phyloP scores from a whole-genome alignment of 306 rosid species.

The Malus fusca region DNA sequence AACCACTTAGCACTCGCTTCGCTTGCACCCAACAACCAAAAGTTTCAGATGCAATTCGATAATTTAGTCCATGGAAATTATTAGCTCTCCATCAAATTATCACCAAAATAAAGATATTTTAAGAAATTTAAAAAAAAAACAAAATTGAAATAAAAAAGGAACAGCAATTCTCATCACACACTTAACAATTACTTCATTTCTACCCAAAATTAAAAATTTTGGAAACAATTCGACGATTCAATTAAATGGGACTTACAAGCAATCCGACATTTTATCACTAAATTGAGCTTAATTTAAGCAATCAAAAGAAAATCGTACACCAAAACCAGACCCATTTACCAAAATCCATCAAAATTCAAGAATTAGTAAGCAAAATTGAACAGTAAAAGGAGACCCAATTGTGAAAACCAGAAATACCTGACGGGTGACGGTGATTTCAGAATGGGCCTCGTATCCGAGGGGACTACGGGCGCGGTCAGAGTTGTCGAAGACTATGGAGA shows the following conservation, averaged over 20 bases:
- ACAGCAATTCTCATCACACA: too few species aligned
- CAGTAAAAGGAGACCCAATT: neutral
- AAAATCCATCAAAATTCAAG: neutral
- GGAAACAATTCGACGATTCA: too few species aligned
- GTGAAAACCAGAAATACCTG: conserved; percentile 43
- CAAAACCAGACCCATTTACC: neutral
- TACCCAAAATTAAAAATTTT: too few species aligned
- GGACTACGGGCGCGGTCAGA: conserved; percentile 67
- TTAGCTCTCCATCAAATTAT: neutral
- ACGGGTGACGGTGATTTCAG: conserved; percentile 82
- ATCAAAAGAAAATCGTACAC: neutral
- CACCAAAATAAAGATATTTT: neutral
- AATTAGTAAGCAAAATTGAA: neutral
- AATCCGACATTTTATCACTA: too few species aligned
- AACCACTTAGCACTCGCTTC: neutral
- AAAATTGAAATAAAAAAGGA: too few species aligned
- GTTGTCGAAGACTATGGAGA: conserved; percentile 77
- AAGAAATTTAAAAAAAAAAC: neutral
- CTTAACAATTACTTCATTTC: too few species aligned
- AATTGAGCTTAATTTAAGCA: too few species aligned
- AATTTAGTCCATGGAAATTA: neutral
- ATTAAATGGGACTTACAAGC: too few species aligned
- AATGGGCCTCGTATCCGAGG: conserved; percentile 70
- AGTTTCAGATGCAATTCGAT: neutral
- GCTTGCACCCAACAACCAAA: neutral